These are phyloP conservation scores for Erodium moschatum DNA, from an alignment of 441 rosid genomes.

Conservation along the genomic window DNA sequence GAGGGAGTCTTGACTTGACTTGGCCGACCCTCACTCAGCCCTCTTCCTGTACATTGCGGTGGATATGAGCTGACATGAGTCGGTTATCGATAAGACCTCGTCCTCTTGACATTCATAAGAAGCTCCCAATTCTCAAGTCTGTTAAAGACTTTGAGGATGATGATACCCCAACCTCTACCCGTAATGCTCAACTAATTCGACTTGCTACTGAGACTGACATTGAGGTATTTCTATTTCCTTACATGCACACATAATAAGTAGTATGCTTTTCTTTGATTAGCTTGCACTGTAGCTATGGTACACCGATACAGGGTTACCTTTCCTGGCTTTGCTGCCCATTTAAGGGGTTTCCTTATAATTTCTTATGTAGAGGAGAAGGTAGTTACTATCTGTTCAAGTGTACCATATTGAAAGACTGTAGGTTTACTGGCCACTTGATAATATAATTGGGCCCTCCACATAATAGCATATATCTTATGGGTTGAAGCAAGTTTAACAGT, in stretches of 20 bases:
- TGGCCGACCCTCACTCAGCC: neutral
- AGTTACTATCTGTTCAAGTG: too few relatives aligned
- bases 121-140: constrained; percentile 15
- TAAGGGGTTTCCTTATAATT: neutral
- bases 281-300: neutral
- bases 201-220: constrained; percentile 5
- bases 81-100: constrained; percentile 10
- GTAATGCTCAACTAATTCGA: constrained; percentile 2
- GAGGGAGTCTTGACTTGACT: neutral
- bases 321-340: neutral
- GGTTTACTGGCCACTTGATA: too few relatives aligned
- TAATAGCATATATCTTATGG: too few relatives aligned
- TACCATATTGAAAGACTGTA: too few relatives aligned
- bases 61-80: constrained; percentile 13
- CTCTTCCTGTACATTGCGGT: neutral
- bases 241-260: neutral
- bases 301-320: neutral
- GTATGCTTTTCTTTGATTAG: neutral
- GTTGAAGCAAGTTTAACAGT: too few relatives aligned
- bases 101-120: constrained; percentile 15
- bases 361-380: too few relatives aligned
- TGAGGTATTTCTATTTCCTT: neutral
- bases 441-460: too few relatives aligned
- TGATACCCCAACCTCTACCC: constrained; percentile 13
- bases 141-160: constrained; percentile 12